These are phyloP conservation scores for Dalbergia oliveri DNA, from an alignment of 306 rosid species.

Conservation along the genomic window DNA sequence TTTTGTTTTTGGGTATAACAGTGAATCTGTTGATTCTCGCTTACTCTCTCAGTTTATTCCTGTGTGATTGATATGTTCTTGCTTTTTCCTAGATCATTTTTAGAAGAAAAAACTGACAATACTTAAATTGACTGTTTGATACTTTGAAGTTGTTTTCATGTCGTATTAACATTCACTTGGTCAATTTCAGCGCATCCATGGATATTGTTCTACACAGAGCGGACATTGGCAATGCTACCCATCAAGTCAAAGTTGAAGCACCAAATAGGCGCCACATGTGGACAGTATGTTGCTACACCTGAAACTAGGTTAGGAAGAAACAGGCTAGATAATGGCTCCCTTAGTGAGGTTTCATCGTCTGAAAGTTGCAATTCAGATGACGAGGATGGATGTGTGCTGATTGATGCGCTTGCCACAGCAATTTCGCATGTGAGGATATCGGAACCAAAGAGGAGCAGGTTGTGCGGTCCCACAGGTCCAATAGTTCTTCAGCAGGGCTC, in stretches of 20 bases:
- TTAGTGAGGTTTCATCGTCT: conserved; percentile 60
- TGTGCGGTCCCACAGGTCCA: conserved; percentile 85
- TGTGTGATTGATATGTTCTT: not conserved
- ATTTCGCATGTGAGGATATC: conserved; percentile 94
- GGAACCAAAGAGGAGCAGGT: conserved; percentile 89
- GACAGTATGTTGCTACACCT: conserved; percentile 51
- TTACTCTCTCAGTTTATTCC: not conserved
- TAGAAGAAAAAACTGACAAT: not conserved
- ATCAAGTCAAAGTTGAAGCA: conserved; percentile 64
- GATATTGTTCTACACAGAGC: conserved; percentile 87
- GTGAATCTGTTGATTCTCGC: conserved; percentile 2
- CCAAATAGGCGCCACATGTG: conserved; percentile 59
- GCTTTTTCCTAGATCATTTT: not conserved
- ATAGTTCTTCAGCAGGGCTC: conserved; percentile 97
- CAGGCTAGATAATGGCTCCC: conserved; percentile 54
- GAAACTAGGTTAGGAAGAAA: conserved; percentile 62
- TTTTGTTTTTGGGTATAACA: not conserved
- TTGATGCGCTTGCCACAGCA: conserved; percentile 93
- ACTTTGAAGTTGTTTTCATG: conserved; percentile 29
- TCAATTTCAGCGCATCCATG: conserved; percentile 91
- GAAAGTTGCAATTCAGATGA: conserved; percentile 76
- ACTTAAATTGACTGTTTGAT: not conserved
- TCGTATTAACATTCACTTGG: conserved; percentile 41
- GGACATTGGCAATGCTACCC: conserved; percentile 67
- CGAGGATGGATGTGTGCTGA: conserved; percentile 72